phyloP scores from a whole-genome alignment of 2,329 filamentous ascomycete genomes.

The Scortechinia acanthostroma region DNA sequence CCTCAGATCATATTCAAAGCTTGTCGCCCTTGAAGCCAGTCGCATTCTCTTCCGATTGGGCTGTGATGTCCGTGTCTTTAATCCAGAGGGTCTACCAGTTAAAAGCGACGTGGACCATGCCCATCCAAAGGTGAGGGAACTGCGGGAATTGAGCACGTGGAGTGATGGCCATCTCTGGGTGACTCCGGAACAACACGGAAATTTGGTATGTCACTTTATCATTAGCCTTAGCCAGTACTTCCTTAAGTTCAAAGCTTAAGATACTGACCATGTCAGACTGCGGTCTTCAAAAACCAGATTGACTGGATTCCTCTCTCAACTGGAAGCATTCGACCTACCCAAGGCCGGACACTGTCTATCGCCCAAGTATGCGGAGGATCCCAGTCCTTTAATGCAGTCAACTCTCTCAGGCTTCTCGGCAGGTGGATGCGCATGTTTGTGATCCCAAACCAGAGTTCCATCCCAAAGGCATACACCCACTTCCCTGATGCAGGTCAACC shows the following conservation, averaged over 20 bases:
- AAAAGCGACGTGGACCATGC: conserved; percentile 53
- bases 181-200: conserved; percentile 61
- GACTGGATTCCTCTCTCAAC: conserved; percentile 62
- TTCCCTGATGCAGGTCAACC: no score
- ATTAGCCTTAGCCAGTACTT: no score
- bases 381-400: conserved; percentile 63
- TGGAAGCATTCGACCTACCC: conserved; percentile 48
- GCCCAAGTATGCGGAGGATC: conserved; percentile 58
- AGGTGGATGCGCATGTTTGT: conserved; percentile 69
- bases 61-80: conserved; percentile 57
- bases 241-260: no score
- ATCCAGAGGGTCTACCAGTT: conserved; percentile 48
- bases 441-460: no score
- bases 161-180: conserved; percentile 63
- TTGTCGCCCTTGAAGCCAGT: conserved; percentile 50
- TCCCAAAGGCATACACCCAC: no score
- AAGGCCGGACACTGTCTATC: no score
- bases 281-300: conserved; percentile 64
- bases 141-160: conserved; percentile 53
- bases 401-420: conserved; percentile 53
- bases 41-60: conserved; percentile 57
- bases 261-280: no score
- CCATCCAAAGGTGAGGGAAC: conserved; percentile 55
- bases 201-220: conserved; percentile 36
- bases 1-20: conserved; percentile 48